Evolutionary conservation across 2,329 filamentous ascomycete species (phyloP).

Genomic region (Neocatenulostroma microsporum): DNA sequence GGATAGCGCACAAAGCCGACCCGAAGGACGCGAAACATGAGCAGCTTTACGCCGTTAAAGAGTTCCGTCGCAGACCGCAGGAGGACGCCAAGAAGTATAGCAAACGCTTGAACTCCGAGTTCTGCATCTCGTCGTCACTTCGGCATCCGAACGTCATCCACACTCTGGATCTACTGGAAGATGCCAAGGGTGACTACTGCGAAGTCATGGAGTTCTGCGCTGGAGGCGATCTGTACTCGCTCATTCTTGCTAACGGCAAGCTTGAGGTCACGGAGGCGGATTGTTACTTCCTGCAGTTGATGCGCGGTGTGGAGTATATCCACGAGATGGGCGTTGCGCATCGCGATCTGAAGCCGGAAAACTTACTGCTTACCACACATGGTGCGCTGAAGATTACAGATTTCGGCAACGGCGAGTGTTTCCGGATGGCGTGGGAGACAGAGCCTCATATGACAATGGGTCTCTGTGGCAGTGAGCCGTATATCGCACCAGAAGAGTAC

Average conservation of each 20-base stretch:
- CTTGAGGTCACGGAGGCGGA: conserved; percentile 89
- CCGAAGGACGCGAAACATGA: conserved; percentile 69
- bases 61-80: conserved; percentile 88
- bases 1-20: conserved; percentile 92
- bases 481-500: conserved; percentile 96
- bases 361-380: conserved; percentile 84
- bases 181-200: conserved; percentile 94
- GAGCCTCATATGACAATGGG: conserved; percentile 98
- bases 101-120: conserved; percentile 93
- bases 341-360: conserved; percentile 93
- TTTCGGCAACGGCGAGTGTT: conserved; percentile 98
- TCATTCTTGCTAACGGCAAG: conserved; percentile 84
- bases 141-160: conserved; percentile 98
- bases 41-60: conserved; percentile 94
- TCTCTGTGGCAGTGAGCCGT: conserved; percentile 90
- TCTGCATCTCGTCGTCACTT: conserved; percentile 95
- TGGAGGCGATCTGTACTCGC: conserved; percentile 88
- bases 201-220: conserved; percentile 99
- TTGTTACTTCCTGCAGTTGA: conserved; percentile 98
- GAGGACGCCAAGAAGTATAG: conserved; percentile 97
- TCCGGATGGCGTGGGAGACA: conserved; percentile 99
- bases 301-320: conserved; percentile 98
- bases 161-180: conserved; percentile 88
- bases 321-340: conserved; percentile 99
- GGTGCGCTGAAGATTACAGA: conserved; percentile 96